Base-by-base conservation (phyloP, 768 basidiomycete genomes). In the Lentinus brumalis region DNA sequence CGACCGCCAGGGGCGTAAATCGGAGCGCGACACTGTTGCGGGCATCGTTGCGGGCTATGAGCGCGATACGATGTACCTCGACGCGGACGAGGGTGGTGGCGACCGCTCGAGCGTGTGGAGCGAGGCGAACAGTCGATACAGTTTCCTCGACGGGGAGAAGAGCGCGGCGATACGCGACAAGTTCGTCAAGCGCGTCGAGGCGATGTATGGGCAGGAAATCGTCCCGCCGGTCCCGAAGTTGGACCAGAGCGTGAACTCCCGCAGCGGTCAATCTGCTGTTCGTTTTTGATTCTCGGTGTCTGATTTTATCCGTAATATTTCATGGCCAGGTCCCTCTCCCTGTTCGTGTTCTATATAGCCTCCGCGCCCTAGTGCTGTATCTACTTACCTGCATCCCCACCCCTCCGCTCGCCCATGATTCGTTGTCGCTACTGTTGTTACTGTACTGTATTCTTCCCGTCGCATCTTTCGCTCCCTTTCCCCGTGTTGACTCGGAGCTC, bases 181-280 rank as follows among this genome's bases (percentile, higher is more conserved):
- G 66, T 82, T 87, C 62, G 74, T 86, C 52, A 67, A 74, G 60
- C 73, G 80, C 35, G 82, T 87, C 15, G 82, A 81, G 68, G 79
- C 74, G 54, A 81, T 86, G 81, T 78, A 81, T 67, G 78, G 76
- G 52, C 70, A 73, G 49, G 71, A 72, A 12, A 62, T 64, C 44
- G 66, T 79, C 15, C 81, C 81, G 38, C 81, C 81, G 35, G 80
- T 83, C 38, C 82, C 81, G 9, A 75, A 53, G 26, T 53, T 71
- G 32, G 56, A 69, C 32, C 52, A 6, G 52, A 29, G 38, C n/a
- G n/a, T 42, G 52, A 53, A 38, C 38, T 40, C 38, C 16, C 12
- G 52, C 18, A 10, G 45, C 30, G 16, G 55, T 14, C 35, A 16
- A 30, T 38, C 44, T 45, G 29, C 41, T 30, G 50, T 35, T 11